Evolutionary conservation across 148 eudicot species (phyloP).

Genomic region (Tetragonia tetragonoides): DNA sequence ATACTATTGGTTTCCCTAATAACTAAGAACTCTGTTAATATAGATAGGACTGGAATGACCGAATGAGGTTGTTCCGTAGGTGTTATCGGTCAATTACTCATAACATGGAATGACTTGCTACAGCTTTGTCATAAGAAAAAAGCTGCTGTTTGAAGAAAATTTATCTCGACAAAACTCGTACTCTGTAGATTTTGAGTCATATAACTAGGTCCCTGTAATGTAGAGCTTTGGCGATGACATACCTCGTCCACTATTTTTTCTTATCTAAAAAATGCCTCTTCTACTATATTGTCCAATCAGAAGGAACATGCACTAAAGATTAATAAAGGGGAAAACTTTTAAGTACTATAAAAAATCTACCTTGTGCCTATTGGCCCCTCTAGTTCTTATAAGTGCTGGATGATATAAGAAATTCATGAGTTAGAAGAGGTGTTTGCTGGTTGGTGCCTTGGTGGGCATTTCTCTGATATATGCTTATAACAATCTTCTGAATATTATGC

Average conservation of each 20-base stretch:
- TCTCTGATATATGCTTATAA: not conserved
- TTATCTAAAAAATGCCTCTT: not conserved
- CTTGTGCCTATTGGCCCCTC: not conserved
- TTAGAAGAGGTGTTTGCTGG: not conserved
- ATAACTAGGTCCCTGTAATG: not conserved
- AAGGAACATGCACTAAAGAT: not conserved
- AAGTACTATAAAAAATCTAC: not conserved
- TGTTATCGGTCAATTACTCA: no score
- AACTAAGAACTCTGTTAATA: no score
- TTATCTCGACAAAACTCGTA: not conserved
- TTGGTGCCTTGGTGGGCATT: not conserved
- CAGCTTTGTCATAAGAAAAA: no score
- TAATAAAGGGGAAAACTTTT: not conserved
- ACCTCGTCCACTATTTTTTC: no score
- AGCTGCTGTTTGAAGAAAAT: not conserved
- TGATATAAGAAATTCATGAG: not conserved
- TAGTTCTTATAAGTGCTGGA: not conserved
- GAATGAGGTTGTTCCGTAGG: no score
- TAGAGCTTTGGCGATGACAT: not conserved
- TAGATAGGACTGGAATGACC: not conserved
- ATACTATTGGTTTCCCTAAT: no score
- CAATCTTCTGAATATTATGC: conserved; percentile 7
- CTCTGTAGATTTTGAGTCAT: not conserved
- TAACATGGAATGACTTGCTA: no score
- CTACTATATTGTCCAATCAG: not conserved